Base-by-base conservation (phyloP, 306 rosid species). In the Quercus mongolica region DNA sequence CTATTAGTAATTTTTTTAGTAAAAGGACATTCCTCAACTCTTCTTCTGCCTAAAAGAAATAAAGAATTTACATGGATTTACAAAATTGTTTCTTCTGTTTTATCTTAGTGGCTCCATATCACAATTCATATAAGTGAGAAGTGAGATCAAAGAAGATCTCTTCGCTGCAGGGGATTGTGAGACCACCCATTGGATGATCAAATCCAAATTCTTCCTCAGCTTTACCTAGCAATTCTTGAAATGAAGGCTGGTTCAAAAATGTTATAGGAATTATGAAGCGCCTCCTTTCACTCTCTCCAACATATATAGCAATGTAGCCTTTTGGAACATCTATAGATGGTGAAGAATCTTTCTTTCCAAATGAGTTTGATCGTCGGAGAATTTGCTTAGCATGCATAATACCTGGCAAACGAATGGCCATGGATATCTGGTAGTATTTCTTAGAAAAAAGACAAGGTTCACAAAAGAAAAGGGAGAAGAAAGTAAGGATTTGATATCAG, bases 141-240 rank as follows among this genome's bases (percentile, higher is more conserved):
- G 88, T 81, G 77, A 85, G 75, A 41, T 67, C 69, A 15, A 78
- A 3, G 25, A 85, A 85, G 49, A 73, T 51, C 6, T 78, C 85
- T 74, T 81, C 81, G 20, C 31, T 81, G 73, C 88, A 81, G 56
- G 88, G 88, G 61, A 82, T 76, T 11, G 84, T 82, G 49, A 85
- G 77, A 31, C 82, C 88, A n/a, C 88, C 86, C 84, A 79, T 80
- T 8, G 79, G 82, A 61, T 85, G 88, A 78, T 81, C 52, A 77
- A 63, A 85, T 17, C 85, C 88, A 6, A 81, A 85, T 76, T 78
- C 85, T 71, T 81, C 81, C 56, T 82, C 83, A 26, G 74, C 83
- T 23, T 78, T 69, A 10, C 56, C 17, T 25, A 85, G 71, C 80
- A 85, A 71, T 18, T 86, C 62, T 20, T 79, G 82, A 46, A 86